These are phyloP conservation scores for Fusarium transvaalense DNA, from an alignment of 2,329 filamentous ascomycete genomes.

Conservation along the genomic window DNA sequence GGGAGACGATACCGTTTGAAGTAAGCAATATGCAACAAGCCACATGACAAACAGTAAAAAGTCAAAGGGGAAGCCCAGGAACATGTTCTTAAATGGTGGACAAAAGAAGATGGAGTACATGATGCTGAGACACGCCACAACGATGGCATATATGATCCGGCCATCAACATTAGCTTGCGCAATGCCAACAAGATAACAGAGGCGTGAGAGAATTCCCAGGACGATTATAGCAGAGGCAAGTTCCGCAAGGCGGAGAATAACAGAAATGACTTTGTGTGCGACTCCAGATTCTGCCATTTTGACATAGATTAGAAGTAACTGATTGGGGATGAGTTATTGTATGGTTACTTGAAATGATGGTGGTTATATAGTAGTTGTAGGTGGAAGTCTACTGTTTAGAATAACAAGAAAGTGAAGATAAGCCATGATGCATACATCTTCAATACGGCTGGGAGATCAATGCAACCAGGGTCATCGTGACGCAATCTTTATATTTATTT, in stretches of 20 bases:
- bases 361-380: neutral
- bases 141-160: constrained; percentile 11
- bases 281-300: constrained; percentile 6
- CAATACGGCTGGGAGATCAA: too few relatives aligned
- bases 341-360: neutral
- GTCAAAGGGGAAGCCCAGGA: constrained; percentile 5
- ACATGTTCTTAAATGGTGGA: neutral
- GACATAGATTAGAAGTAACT: accelerated
- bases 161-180: neutral
- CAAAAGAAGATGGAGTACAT: neutral
- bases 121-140: constrained; percentile 1
- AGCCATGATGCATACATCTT: too few relatives aligned
- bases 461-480: too few relatives aligned
- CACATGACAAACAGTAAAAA: constrained; percentile 16
- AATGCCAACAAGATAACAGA: neutral
- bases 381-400: neutral
- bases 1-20: neutral
- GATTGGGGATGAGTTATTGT: neutral
- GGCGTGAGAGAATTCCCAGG: neutral
- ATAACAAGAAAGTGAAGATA: too few relatives aligned
- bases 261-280: constrained; percentile 5
- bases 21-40: constrained; percentile 19
- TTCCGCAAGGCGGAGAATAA: neutral
- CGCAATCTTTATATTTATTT: too few relatives aligned
- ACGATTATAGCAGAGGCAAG: neutral